Base-by-base conservation (phyloP, 2,329 filamentous ascomycete genomes). In the Blastomyces percursus region DNA sequence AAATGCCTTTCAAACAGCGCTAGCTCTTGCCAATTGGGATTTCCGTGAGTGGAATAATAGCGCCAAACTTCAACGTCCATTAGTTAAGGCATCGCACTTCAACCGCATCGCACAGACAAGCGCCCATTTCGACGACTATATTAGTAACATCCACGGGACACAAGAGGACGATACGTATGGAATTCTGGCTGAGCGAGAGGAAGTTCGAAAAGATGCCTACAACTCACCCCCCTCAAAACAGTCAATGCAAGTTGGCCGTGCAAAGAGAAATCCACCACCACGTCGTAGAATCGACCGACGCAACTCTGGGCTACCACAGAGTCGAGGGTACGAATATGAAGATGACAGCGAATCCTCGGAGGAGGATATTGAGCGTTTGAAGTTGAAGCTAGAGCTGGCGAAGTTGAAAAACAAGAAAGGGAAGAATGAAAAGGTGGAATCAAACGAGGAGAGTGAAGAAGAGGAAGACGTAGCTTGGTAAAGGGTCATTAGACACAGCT, bases 1-100 rank as follows among this genome's bases (percentile, higher is more conserved):
- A 19, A 76, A 76, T 61, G 73, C 73, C 0, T 74, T 74, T 61
- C 72, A 74, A 46, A 73, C 68, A 1, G 73, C 73, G 7, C 64
- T 71, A 16, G 70, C 74, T 3, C 67, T 76, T 5, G 74, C 72
- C 12, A 65, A 70, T 46, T 71, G 62, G 51, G 67, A 70, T 16
- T 62, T 62, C 14, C 30, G 52, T 35, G 62, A 59, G 14, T 42
- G 42, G 30, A 50, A 59, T 48, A 16, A 46, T 8, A 19, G 42
- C 30, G 14, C 57, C 35, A 48, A 48, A 32, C 57, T 59, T 35
- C 7, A 46, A 7, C 57, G 42, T 7, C 57, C 57, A n/a, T 35
- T 48, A 14, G 42, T 59, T 9, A 59, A 48, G 42, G 57, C 42
- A 32, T 30, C 40, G 14, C 56, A 59, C 2, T 59, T 59, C 42